Evolutionary conservation across 2,329 filamentous ascomycete species (phyloP), one percentile per base, ranked within the genome.

Genomic region (Aureobasidium zeae): DNA sequence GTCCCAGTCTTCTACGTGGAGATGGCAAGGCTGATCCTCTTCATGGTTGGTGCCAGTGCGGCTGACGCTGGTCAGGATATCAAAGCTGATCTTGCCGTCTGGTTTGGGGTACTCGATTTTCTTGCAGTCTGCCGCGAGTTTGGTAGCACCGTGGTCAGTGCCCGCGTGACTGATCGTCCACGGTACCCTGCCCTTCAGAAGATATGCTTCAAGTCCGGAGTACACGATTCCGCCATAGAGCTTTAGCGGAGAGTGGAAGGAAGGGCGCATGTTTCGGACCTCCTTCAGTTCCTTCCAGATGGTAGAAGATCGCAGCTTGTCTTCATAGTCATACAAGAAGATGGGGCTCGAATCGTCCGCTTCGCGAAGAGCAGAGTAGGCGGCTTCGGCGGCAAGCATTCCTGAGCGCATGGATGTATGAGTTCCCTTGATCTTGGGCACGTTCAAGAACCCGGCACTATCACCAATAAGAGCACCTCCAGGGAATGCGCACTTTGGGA

Each of bases 31-130:
- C 67, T 98, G 88, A 63, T 98, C 91, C 67, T 98, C 91, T 65
- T 96, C 91, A 65, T 98, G 91, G 67, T 96, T 96, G 22, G 91
- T 98, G 28, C 91, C 91, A 4, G 91, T 96, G 46, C 91, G 79
- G 53, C 83, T 93, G 11, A 98, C 91, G 57, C 84, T 93, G 2
- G 91, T 98, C 59, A 98, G 66, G 52, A 98, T 94, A 61, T 98
- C 91, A 59, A 98, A 98, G 51, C 79, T 86, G 61, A 98, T 81
- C 67, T 93, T 83, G 53, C 87, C 87, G 61, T 98, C 91, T 1
- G 91, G 91, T 69, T 96, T 98, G 44, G 86, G 84, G 59, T 98
- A 98, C 59, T 93, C 86, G 57, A 98, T 96, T 70, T 91, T 94
- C 54, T 74, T 67, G 66, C 77, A 89, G 57, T 83, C 63, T 53